These are phyloP conservation scores for Phaeotremella skinneri DNA, from an alignment of 768 basidiomycete species.

Conservation along the genomic window DNA sequence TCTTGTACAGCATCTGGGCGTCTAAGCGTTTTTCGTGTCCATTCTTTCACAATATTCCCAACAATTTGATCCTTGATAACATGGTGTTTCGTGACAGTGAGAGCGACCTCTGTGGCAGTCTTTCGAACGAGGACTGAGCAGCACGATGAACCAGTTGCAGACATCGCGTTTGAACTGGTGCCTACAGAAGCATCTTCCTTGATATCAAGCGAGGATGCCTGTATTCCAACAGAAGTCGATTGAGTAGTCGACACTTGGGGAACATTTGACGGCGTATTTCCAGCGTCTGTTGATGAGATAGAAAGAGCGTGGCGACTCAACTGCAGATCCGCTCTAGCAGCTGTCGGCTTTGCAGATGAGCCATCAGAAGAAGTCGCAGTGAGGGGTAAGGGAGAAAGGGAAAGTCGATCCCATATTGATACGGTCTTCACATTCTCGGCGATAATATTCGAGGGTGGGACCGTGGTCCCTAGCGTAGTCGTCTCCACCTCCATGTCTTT, in stretches of 20 bases:
- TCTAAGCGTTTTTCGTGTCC: neutral
- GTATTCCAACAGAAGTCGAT: neutral
- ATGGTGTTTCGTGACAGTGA: neutral
- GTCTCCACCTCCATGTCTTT: neutral
- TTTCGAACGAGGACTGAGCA: too few relatives aligned
- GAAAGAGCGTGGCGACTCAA: constrained; percentile 18
- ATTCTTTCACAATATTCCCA: neutral
- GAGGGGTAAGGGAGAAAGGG: neutral
- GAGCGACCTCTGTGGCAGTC: neutral
- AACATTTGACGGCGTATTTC: neutral
- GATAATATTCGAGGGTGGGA: neutral
- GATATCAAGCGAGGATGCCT: neutral
- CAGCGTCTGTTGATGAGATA: constrained; percentile 13
- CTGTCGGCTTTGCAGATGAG: neutral
- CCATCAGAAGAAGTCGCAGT: constrained; percentile 1
- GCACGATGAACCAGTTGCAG: too few relatives aligned
- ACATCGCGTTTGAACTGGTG: too few relatives aligned
- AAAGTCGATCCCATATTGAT: constrained; percentile 16
- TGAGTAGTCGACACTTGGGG: neutral
- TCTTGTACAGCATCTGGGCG: neutral
- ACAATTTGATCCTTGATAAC: neutral
- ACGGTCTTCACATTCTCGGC: neutral
- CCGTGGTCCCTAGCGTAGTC: neutral
- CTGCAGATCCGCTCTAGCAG: constrained; percentile 8
- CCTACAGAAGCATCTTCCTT: neutral